phyloP scores from a whole-genome alignment of 805 yeast species.

The Wickerhamomyces sydowiorum region DNA sequence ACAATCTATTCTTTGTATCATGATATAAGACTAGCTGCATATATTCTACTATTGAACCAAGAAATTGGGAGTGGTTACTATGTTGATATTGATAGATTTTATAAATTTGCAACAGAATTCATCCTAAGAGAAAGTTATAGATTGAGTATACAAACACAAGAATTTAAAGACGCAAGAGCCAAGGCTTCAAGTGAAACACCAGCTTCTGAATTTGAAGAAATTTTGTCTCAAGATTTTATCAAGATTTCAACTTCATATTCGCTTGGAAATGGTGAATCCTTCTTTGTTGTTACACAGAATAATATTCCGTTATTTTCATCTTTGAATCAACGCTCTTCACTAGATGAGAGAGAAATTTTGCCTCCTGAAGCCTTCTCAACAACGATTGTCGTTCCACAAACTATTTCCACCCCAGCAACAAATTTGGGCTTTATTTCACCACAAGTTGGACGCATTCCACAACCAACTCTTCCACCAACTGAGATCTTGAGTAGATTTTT shows the following conservation, averaged over 20 bases:
- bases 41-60: conserved; percentile 39
- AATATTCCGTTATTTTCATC: conserved; percentile 81
- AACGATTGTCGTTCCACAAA: conserved; percentile 62
- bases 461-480: conserved; percentile 43
- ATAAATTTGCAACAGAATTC: conserved; percentile 55
- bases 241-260: conserved; percentile 49
- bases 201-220: conserved; percentile 27
- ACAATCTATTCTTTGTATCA: conserved; percentile 53
- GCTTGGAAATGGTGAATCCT: conserved; percentile 58
- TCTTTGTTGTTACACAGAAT: conserved; percentile 49
- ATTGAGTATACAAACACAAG: conserved; percentile 27
- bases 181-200: background rate
- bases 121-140: conserved; percentile 55
- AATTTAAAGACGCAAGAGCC: conserved; percentile 9
- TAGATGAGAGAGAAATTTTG: conserved; percentile 69
- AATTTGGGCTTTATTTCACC: conserved; percentile 43
- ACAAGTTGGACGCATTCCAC: conserved; percentile 37
- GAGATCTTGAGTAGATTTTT: conserved; percentile 48
- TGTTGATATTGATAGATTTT: conserved; percentile 53
- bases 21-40: conserved; percentile 56
- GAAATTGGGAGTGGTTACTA: conserved; percentile 46
- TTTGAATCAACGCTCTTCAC: conserved; percentile 55
- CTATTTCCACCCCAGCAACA: conserved; percentile 28
- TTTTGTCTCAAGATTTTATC: conserved; percentile 52
- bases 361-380: conserved; percentile 63